phyloP scores from a whole-genome alignment of 306 rosid genomes.

The Malus orientalis region DNA sequence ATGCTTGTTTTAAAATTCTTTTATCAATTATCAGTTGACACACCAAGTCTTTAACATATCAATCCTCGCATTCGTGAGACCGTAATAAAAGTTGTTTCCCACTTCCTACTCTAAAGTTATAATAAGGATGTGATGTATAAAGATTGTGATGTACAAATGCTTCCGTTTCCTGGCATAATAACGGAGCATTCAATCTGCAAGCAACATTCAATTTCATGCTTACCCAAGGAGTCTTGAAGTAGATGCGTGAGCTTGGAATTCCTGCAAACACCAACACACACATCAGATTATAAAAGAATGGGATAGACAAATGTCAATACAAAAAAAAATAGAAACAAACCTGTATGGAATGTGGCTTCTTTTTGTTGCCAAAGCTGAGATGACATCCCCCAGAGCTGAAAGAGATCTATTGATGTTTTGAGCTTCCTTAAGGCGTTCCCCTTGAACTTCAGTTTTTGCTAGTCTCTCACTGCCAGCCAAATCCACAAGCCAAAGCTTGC shows the following conservation, averaged over 20 bases:
- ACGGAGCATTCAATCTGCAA: not conserved
- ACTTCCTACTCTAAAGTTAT: not conserved
- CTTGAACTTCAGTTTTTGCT: constrained; percentile 10
- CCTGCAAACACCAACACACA: not conserved
- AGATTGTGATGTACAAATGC: not conserved
- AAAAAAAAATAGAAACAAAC: not conserved
- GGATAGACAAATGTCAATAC: not conserved
- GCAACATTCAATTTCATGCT: not conserved
- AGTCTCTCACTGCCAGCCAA: constrained; percentile 26
- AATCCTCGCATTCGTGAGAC: not conserved
- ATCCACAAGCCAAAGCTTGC: constrained; percentile 22
- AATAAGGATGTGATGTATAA: not conserved
- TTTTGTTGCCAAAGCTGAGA: constrained; percentile 16
- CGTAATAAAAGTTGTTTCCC: not conserved
- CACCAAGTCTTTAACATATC: not conserved
- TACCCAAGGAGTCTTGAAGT: constrained; percentile 24
- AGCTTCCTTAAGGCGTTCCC: constrained; percentile 23
- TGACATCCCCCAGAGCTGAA: constrained; percentile 23
- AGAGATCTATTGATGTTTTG: constrained; percentile 22
- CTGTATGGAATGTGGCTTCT: constrained; percentile 13
- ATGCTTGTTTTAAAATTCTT: not conserved
- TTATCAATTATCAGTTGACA: not conserved
- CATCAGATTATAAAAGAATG: not conserved
- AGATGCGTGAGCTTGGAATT: constrained; percentile 22
- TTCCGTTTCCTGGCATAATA: not conserved